These are phyloP conservation scores for Yarrowia deformans DNA, from an alignment of 805 yeast genomes.

Conservation along the genomic window DNA sequence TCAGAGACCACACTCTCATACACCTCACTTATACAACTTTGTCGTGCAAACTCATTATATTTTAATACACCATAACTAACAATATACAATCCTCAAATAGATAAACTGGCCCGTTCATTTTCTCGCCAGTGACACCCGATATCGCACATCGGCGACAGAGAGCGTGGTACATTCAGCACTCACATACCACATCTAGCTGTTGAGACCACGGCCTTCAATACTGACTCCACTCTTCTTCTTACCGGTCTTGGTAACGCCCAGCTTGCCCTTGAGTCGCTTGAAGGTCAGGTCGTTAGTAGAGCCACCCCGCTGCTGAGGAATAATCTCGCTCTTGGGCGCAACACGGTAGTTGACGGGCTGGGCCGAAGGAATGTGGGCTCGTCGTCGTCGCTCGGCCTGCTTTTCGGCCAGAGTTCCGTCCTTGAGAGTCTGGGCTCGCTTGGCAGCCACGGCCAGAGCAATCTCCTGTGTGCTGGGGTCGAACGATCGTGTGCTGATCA, in stretches of 20 bases:
- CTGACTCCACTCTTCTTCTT: slow-evolving; percentile 74
- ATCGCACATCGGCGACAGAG: background rate
- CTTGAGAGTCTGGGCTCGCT: slow-evolving; percentile 34
- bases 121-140: background rate
- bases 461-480: slow-evolving; percentile 48
- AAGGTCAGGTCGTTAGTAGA: slow-evolving; percentile 49
- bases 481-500: slow-evolving; percentile 72
- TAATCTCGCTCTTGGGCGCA: slow-evolving; percentile 72
- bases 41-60: background rate
- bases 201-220: slow-evolving; percentile 69
- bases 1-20: too few species aligned
- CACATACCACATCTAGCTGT: background rate
- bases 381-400: slow-evolving; percentile 86
- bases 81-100: slow-evolving; percentile 16
- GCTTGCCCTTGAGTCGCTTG: slow-evolving; percentile 72
- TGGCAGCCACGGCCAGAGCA: slow-evolving; percentile 33
- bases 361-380: slow-evolving; percentile 96
- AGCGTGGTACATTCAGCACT: background rate
- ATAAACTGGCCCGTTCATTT: slow-evolving; percentile 1
- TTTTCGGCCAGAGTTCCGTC: slow-evolving; percentile 73
- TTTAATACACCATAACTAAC: slow-evolving; percentile 9
- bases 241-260: slow-evolving; percentile 42
- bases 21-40: too few species aligned
- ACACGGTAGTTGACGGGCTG: slow-evolving; percentile 86
- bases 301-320: slow-evolving; percentile 51